Evolutionary conservation across 164 flowering plant species (phyloP).

Genomic region (Amborella trichopoda): DNA sequence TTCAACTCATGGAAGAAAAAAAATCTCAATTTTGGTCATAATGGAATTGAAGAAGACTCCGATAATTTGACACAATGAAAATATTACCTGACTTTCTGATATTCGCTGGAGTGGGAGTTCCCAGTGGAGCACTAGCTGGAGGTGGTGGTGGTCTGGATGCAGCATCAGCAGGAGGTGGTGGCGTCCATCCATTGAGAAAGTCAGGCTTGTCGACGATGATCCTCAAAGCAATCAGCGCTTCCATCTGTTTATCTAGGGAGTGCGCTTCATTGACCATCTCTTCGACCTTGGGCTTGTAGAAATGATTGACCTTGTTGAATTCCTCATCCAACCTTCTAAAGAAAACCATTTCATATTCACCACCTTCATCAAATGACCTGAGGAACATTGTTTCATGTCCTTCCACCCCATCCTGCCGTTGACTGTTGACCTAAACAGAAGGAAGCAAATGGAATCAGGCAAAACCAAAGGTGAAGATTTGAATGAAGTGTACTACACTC

Average conservation of each 20-base stretch:
- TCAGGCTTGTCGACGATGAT: constrained; percentile 51
- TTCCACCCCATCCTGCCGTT: too few species aligned
- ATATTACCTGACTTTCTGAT: too few species aligned
- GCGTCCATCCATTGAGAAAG: constrained; percentile 17
- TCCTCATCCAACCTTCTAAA: constrained; percentile 58
- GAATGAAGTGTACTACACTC: too few species aligned
- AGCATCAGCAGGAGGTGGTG: constrained; percentile 14
- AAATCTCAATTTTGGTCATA: too few species aligned
- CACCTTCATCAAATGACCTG: constrained; percentile 40
- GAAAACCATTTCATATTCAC: constrained; percentile 40
- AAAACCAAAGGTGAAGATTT: too few species aligned
- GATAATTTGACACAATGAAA: too few species aligned
- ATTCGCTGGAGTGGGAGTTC: too few species aligned
- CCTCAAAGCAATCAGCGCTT: constrained; percentile 61
- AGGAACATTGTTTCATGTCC: constrained; percentile 41
- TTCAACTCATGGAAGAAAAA: too few species aligned
- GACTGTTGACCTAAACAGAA: too few species aligned
- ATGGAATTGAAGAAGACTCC: too few species aligned
- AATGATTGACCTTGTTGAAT: constrained; percentile 49
- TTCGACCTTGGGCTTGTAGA: constrained; percentile 43
- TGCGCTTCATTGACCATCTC: constrained; percentile 45
- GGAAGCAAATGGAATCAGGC: too few species aligned
- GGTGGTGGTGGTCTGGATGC: constrained; percentile 16
- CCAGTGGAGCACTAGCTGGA: constrained; percentile 16
- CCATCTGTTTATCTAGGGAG: constrained; percentile 55